Percentiles rank a stretch among this genome's conserved stretches.
phyloP scores from a whole-genome alignment of 2,329 filamentous ascomycete genomes.

The Xylariaceae sp. region DNA sequence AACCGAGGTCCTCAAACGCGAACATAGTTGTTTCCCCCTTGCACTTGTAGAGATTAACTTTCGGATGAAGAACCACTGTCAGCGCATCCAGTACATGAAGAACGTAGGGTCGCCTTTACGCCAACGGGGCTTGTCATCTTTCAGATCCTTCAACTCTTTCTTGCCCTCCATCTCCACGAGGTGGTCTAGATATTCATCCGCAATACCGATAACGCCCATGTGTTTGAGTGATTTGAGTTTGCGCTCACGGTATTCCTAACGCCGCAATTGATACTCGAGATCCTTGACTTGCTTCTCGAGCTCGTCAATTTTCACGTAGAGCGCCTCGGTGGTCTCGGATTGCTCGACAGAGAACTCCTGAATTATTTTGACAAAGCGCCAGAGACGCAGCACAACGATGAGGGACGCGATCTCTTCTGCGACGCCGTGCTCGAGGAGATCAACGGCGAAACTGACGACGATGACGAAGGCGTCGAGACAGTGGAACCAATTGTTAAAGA shows the following conservation, averaged over 20 bases:
- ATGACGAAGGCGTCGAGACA: slow-evolving; percentile 62
- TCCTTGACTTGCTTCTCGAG: slow-evolving; percentile 46
- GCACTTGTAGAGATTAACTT: too few relatives aligned
- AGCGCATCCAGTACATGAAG: too few relatives aligned
- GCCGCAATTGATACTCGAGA: slow-evolving; percentile 26
- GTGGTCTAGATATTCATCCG: too few relatives aligned
- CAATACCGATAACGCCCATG: too few relatives aligned
- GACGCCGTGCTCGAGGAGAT: slow-evolving; percentile 56
- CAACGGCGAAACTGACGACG: slow-evolving; percentile 56
- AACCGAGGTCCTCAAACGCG: too few relatives aligned
- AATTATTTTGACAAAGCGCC: slow-evolving; percentile 67
- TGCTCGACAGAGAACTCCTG: slow-evolving; percentile 64
- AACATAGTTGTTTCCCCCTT: too few relatives aligned
- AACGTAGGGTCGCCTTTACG: too few relatives aligned
- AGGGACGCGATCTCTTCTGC: slow-evolving; percentile 62
- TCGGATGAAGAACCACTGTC: too few relatives aligned
- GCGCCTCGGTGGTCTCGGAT: slow-evolving; percentile 56
- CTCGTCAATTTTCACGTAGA: slow-evolving; percentile 49
- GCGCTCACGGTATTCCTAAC: slow-evolving; percentile 5
- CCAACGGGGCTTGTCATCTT: too few relatives aligned
- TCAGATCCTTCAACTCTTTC: too few relatives aligned
- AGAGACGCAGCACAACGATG: slow-evolving; percentile 63
- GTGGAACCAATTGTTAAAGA: slow-evolving; percentile 58
- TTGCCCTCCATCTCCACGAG: too few relatives aligned
- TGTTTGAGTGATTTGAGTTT: too few relatives aligned